Base-by-base conservation (phyloP, 2,329 filamentous ascomycete species). In the Xylaria sp. region DNA sequence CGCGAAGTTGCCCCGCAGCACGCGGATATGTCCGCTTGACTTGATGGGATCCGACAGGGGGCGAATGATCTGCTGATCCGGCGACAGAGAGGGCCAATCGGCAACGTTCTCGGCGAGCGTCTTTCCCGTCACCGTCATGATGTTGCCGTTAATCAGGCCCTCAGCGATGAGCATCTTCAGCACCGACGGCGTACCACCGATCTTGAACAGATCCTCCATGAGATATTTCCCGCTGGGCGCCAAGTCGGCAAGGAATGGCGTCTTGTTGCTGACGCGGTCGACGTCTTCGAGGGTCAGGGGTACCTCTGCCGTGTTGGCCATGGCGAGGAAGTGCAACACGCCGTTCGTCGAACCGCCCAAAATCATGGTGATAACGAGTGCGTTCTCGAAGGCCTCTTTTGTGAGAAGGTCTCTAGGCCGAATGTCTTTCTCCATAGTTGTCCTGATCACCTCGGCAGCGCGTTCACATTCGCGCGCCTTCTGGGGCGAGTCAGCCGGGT, bases 331-430 rank as follows among this genome's bases (percentile, higher is more conserved):
- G 73, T 96, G 92, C 57, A 96, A 81, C 2, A 96, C 90, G 39
- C 89, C 90, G 73, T 96, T 96, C 58, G 92, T 96, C 54, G 87
- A 91, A 56, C 92, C 92, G 56, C 92, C 92, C n/a, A 96, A 81
- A 2, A 90, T 88, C 90, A 95, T 96, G 72, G 91, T 94, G 74
- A 96, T 85, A 1, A 93, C 89, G 18, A 96, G 80, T 0, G 92
- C 92, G 71, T 96, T 96, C 73, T 96, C 90, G 62, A 96, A 93
- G 0, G 90, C 85, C 1, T 82, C 82, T 65, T 89, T 90, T 3
- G 90, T 95, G 67, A 96, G 79, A 37, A 96, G 82, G 69, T 94
- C 88, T 18, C 87, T 83, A 0, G 92, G 91, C 0, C 86, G 87
- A 65, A 96, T 92, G 74, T 95, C 87, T 72, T 84, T 85, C 70